Evolutionary conservation across 805 yeast species (phyloP), one percentile per base, ranked within the genome.

Genomic region (Candida manassasensis): DNA sequence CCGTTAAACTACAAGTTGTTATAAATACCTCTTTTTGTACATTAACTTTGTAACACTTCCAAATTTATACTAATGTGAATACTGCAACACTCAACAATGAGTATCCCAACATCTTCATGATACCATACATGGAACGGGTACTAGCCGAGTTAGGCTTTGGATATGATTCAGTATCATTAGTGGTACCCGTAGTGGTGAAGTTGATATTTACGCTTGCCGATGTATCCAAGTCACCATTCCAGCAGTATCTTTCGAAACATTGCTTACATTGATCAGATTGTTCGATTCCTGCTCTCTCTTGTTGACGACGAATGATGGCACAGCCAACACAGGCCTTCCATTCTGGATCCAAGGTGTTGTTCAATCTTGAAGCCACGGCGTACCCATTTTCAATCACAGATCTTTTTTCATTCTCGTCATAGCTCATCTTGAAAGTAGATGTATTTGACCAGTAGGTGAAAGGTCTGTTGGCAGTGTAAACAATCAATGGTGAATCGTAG

Each of bases 291-390:
- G 70, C 59, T 52, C 89, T 69, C 57, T 85, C 93, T 50, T 81
- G 80, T 28, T 81, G 75, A 53, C 95, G 75, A 61, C 84, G 79
- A 38, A 85, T 69, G 30, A 86, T 71, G 5, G 94, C 95, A 67
- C 95, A 86, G 3, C 86, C 85, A 33, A 86, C 73, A 65, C 95
- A 86, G 3, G 77, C 74, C 27, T 74, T 65, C 81, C 85, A 86
- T 22, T 81, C 77, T 5, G 62, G 52, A 44, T 84, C 93, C 18
- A 78, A 52, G 6, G 94, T 79, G 27, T 77, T 60, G 52, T 84
- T 85, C 37, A 67, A 65, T 49, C 81, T 71, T 1, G 88, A 67
- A 4, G 80, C 74, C n/a, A 75, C 68, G 48, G 82, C 85, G 51
- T 76, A 82, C 3, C 95, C 95, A 53, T 86, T 87, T 43, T 67